A percentile compares a stretch with the other conserved stretches of the same genome.
Conservation (phyloP, 805 yeast species). For the Candida easanensis region DNA sequence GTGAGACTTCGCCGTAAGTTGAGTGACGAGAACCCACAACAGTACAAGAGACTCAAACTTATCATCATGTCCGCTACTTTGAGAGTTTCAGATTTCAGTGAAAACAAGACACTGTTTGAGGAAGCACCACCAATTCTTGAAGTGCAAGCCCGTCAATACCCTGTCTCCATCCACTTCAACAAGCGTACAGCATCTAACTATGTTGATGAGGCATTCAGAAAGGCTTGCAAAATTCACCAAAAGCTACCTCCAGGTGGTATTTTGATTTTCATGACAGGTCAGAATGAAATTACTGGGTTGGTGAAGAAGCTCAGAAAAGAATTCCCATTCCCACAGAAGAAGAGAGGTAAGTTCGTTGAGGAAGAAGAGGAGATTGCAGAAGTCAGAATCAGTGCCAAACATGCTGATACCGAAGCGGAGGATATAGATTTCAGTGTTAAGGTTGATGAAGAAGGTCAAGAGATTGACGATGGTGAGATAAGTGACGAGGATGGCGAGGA, state of each 20-base stretch:
- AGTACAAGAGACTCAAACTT: conserved; percentile 65
- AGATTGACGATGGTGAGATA: conserved; percentile 36
- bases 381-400: conserved; percentile 52
- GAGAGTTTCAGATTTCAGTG: conserved; percentile 89
- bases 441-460: conserved; percentile 31
- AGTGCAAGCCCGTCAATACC: conserved; percentile 91
- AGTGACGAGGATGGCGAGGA: conserved; percentile 42
- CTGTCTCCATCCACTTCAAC: conserved; percentile 90
- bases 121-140: conserved; percentile 82
- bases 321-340: conserved; percentile 52
- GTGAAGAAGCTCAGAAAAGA: conserved; percentile 67
- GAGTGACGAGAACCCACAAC: conserved; percentile 43
- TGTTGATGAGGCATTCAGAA: conserved; percentile 80
- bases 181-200: conserved; percentile 75
- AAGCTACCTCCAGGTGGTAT: conserved; percentile 93
- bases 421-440: conserved; percentile 74
- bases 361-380: conserved; percentile 36
- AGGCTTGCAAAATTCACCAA: conserved; percentile 83
- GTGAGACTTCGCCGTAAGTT: conserved; percentile 65
- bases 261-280: conserved; percentile 89
- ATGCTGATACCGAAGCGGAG: conserved; percentile 79
- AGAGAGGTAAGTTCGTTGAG: conserved; percentile 19
- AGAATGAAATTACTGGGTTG: conserved; percentile 78
- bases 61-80: conserved; percentile 97
- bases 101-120: conserved; percentile 65